phyloP scores from a whole-genome alignment of 2,329 filamentous ascomycete species.

The Berkeleyomyces basicola region DNA sequence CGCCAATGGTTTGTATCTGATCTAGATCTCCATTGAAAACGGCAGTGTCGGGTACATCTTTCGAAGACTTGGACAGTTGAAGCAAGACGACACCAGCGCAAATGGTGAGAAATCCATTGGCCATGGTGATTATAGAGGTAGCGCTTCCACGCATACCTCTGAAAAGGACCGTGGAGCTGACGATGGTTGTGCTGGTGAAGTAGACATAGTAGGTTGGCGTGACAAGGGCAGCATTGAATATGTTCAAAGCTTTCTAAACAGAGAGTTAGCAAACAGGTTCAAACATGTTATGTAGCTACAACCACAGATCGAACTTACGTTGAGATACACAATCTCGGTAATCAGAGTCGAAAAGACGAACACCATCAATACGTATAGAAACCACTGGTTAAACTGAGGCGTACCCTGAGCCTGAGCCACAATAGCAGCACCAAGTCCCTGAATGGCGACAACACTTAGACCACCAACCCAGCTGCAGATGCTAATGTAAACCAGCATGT shows the following conservation, averaged over 20 bases:
- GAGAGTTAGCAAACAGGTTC: background rate
- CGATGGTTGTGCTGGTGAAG: slow-evolving; percentile 89
- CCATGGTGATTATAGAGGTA: slow-evolving; percentile 67
- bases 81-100: slow-evolving; percentile 83
- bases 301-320: slow-evolving; percentile 46
- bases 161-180: slow-evolving; percentile 85
- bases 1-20: slow-evolving; percentile 86
- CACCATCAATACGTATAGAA: slow-evolving; percentile 76
- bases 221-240: slow-evolving; percentile 92
- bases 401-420: slow-evolving; percentile 69
- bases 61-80: slow-evolving; percentile 94
- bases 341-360: slow-evolving; percentile 81
- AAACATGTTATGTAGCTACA: background rate
- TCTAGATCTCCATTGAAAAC: slow-evolving; percentile 87
- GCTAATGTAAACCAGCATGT: slow-evolving; percentile 92
- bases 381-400: slow-evolving; percentile 94
- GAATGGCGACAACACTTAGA: slow-evolving; percentile 84
- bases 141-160: slow-evolving; percentile 80
- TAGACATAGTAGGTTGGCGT: slow-evolving; percentile 98
- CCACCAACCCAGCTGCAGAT: slow-evolving; percentile 93
- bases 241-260: slow-evolving; percentile 86
- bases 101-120: slow-evolving; percentile 86
- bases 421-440: slow-evolving; percentile 82
- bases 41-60: slow-evolving; percentile 86
- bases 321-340: slow-evolving; percentile 89